Conservation (phyloP, 805 yeast genomes). For the Saturnispora zaruensis region DNA sequence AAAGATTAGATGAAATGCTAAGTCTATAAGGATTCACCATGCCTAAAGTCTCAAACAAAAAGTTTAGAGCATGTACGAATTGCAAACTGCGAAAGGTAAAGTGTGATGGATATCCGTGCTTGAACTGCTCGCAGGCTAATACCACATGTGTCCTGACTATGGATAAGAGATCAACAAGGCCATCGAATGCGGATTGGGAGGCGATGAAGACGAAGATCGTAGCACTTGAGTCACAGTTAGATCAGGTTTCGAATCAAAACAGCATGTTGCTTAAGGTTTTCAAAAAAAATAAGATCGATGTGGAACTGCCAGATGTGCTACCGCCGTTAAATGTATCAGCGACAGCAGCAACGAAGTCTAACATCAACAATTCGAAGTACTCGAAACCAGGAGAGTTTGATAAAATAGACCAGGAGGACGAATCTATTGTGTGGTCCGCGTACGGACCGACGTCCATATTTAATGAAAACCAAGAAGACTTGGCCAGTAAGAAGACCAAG, state of each 20-base stretch:
- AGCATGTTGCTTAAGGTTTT: background rate
- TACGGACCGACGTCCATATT: conserved; percentile 30
- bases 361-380: conserved; percentile 4
- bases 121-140: conserved; percentile 13
- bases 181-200: conserved; percentile 11
- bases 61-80: conserved; percentile 15
- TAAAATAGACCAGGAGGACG: conserved; percentile 10
- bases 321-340: background rate
- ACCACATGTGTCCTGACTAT: conserved; percentile 11
- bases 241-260: background rate
- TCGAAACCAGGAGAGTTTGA: conserved; percentile 18
- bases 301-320: background rate
- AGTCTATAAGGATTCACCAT: background rate
- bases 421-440: conserved; percentile 10
- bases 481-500: background rate
- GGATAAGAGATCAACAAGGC: conserved; percentile 17
- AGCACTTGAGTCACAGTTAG: conserved; percentile 5
- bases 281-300: background rate
- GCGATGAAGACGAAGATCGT: conserved; percentile 7
- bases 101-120: conserved; percentile 19
- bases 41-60: background rate
- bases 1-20: background rate
- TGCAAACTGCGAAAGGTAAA: conserved; percentile 19
- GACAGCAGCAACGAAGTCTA: background rate
- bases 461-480: conserved; percentile 18